phyloP scores from a whole-genome alignment of 1,284 basidiomycete species.

The Blastosporella zonata region DNA sequence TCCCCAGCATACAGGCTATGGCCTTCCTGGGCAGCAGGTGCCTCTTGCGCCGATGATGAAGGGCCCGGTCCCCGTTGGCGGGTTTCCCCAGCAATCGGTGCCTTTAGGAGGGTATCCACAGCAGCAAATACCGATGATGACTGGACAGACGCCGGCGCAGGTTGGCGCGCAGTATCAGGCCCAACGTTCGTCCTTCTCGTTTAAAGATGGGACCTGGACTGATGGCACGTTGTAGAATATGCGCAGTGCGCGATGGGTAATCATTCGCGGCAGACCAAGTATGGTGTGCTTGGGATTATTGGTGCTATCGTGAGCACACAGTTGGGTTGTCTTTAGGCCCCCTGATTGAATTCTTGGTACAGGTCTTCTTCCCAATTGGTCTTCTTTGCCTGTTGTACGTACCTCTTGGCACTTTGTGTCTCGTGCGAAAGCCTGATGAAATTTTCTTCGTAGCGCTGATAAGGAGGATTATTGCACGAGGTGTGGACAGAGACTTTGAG shows the following conservation, averaged over 20 bases:
- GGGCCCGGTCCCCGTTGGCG: not conserved
- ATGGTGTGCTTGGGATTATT: constrained; percentile 37
- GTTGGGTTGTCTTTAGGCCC: not conserved
- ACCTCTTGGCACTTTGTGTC: not conserved
- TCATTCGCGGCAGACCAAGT: constrained; percentile 34
- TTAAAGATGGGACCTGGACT: not conserved
- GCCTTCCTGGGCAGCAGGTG: not conserved
- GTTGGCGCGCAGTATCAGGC: constrained; percentile 15
- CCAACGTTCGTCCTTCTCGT: constrained; percentile 12
- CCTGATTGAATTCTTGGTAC: not conserved
- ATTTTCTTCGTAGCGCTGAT: constrained; percentile 4
- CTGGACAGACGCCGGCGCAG: constrained; percentile 5
- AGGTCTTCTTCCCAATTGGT: constrained; percentile 13
- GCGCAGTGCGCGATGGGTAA: constrained; percentile 34
- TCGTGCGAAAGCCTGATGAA: not conserved
- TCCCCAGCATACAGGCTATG: not conserved
- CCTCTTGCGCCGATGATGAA: not conserved
- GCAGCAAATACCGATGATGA: not conserved
- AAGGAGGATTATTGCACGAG: constrained; percentile 10
- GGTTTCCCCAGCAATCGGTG: not conserved
- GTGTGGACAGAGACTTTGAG: constrained; percentile 11
- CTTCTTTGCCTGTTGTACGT: constrained; percentile 14
- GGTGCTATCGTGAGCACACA: constrained; percentile 32
- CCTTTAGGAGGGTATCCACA: not conserved
- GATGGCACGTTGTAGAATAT: constrained; percentile 9